Base-by-base conservation (phyloP, 1,284 basidiomycete species). In the Ustilago trichophora region DNA sequence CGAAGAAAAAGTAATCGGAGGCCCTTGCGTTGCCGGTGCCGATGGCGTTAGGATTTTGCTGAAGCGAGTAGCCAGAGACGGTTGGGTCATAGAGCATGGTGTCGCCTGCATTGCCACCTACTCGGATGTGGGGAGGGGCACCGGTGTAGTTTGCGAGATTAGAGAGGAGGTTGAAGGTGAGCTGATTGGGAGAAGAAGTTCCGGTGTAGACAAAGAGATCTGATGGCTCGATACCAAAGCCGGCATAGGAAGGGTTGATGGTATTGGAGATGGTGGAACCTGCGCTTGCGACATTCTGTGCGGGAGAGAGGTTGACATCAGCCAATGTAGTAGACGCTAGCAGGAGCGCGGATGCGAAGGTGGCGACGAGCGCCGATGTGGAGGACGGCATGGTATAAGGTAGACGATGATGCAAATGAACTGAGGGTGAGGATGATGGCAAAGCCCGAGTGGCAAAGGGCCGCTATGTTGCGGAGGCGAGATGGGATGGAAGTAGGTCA, bases 221-320 rank as follows among this genome's bases (percentile, higher is more conserved):
- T 18, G 72, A 46, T 2, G 73, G 73, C 45, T 76, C 73, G 57
- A 76, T 76, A 38, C 73, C 73, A 43, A 76, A 62, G 13, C 73
- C 73, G 10, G 58, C 69, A 32, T 58, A 76, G 22, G 71, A 68
- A 27, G 73, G 68, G 43, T 45, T 67, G 49, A 76, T 59, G 27
- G 47, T 55, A 24, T 52, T 47, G 13, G 73, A 76, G 32, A 75
- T 38, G 32, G 58, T 45, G 16, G 47, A 51, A 22, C 56, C 56
- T 31, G 67, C 67, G 10, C 37, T 33, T 16, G 50, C 11, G 9
- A 41, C 43, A 16, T 32, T 59, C 5, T 13, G 21, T 7, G 67
- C 60, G 19, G 67, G 67, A 19, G 33, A 38, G 48, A 70, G 59
- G n/a, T 32, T 36, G 49, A 58, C 50, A 13, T 68, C 33, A 10